A percentile compares a stretch with the other conserved stretches of the same genome.
phyloP scores from a whole-genome alignment of 352 stramenopile species.

The Globisporangium sylvaticum region DNA sequence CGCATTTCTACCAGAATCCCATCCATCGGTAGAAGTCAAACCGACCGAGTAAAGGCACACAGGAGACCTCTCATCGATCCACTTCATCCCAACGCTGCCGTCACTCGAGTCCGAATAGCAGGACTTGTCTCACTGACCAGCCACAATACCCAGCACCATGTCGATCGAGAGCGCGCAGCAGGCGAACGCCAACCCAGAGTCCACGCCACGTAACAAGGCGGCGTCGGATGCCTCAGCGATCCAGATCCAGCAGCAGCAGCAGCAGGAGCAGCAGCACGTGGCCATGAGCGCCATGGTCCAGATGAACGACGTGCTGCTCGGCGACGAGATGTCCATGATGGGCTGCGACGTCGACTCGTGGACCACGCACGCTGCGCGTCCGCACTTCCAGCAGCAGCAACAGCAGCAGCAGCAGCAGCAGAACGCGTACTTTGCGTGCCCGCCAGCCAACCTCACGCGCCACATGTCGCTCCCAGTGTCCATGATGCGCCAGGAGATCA shows the following conservation, averaged over 20 bases:
- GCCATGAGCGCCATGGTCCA: slow-evolving; percentile 21
- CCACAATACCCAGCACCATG: slow-evolving; percentile 20
- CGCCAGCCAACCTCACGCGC: slow-evolving; percentile 58
- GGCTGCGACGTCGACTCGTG: slow-evolving; percentile 58
- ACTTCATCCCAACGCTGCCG: background rate
- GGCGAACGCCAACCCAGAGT: slow-evolving; percentile 21
- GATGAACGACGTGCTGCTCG: slow-evolving; percentile 49
- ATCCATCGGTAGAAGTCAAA: background rate
- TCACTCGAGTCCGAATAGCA: slow-evolving; percentile 14
- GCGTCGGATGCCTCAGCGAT: background rate
- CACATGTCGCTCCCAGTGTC: slow-evolving; percentile 61
- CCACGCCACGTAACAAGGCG: slow-evolving; percentile 14
- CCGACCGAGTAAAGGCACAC: background rate
- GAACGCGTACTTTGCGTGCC: slow-evolving; percentile 32
- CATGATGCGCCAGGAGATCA: slow-evolving; percentile 37
- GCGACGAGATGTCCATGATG: slow-evolving; percentile 66
- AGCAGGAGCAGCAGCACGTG: slow-evolving; percentile 23
- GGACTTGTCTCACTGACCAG: slow-evolving; percentile 10
- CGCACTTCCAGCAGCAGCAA: slow-evolving; percentile 26
- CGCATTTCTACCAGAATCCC: background rate
- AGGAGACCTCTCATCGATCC: background rate
- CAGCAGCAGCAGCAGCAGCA: slow-evolving; percentile 20
- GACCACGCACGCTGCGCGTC: slow-evolving; percentile 26
- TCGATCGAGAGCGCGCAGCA: slow-evolving; percentile 39
- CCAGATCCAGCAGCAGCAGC: slow-evolving; percentile 13